A percentile compares a stretch with the other conserved stretches of the same genome.
phyloP scores from a whole-genome alignment of 176 grass and related monocot genomes.

The Chrysopogon serrulatus region DNA sequence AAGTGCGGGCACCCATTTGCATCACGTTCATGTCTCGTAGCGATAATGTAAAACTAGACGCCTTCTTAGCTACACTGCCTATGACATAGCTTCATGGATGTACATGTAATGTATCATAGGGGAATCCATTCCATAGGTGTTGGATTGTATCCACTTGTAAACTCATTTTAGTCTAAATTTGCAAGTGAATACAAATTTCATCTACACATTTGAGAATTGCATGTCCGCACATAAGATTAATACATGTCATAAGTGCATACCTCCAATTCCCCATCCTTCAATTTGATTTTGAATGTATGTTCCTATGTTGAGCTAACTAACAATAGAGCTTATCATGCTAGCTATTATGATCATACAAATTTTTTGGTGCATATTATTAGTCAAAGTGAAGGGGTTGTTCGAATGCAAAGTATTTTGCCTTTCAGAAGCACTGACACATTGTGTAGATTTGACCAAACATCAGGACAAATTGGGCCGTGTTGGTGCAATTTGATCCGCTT shows the following conservation, averaged over 20 bases:
- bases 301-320: background rate
- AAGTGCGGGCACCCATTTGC: conserved; percentile 41
- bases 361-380: background rate
- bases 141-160: conserved; percentile 8
- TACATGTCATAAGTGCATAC: background rate
- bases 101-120: background rate
- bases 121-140: background rate
- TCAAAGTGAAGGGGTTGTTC: too few species aligned
- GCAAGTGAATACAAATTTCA: background rate
- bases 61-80: conserved; percentile 25
- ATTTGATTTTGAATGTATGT: background rate
- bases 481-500: too few species aligned
- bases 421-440: too few species aligned
- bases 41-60: conserved; percentile 40
- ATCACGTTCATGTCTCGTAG: conserved; percentile 58
- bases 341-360: background rate
- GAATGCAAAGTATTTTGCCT: too few species aligned
- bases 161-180: background rate
- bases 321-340: background rate
- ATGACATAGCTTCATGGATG: background rate
- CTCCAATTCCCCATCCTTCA: background rate
- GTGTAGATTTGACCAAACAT: too few species aligned
- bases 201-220: background rate
- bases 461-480: too few species aligned
- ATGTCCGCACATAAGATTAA: background rate